Evolutionary conservation across 2,329 filamentous ascomycete species (phyloP).

Genomic region (Cordyceps farinosa): DNA sequence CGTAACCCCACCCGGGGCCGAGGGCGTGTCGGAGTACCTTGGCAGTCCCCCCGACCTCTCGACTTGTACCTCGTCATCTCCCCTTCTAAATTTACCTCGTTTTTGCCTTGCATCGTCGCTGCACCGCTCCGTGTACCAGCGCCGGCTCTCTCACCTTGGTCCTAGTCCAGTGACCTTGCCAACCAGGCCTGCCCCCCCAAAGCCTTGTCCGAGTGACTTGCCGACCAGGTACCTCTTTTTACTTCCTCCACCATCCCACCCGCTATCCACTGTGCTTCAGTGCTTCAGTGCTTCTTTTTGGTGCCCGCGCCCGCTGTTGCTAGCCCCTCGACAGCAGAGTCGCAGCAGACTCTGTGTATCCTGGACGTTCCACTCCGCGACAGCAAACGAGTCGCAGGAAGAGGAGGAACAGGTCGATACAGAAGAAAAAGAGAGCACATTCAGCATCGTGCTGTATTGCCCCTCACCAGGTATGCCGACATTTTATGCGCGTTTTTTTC

Average conservation of each 20-base stretch:
- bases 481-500: background rate
- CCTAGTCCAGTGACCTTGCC: conserved; percentile 14
- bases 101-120: background rate
- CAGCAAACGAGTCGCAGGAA: conserved; percentile 7
- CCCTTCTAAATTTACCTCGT: background rate
- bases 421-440: background rate
- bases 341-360: background rate
- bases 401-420: background rate
- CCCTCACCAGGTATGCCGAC: background rate
- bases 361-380: background rate
- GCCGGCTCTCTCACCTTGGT: background rate
- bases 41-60: conserved; percentile 11
- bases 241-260: conserved; percentile 24
- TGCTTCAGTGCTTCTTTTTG: conserved; percentile 14
- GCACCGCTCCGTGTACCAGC: background rate
- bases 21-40: conserved; percentile 4
- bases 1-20: background rate
- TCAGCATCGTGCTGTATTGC: background rate
- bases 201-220: conserved; percentile 39
- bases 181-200: conserved; percentile 23
- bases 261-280: conserved; percentile 17
- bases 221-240: conserved; percentile 35
- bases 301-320: background rate
- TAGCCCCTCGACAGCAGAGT: background rate
- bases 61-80: conserved; percentile 1